Base-by-base conservation (phyloP, 345 rosid genomes). In the Trapa bicornis region DNA sequence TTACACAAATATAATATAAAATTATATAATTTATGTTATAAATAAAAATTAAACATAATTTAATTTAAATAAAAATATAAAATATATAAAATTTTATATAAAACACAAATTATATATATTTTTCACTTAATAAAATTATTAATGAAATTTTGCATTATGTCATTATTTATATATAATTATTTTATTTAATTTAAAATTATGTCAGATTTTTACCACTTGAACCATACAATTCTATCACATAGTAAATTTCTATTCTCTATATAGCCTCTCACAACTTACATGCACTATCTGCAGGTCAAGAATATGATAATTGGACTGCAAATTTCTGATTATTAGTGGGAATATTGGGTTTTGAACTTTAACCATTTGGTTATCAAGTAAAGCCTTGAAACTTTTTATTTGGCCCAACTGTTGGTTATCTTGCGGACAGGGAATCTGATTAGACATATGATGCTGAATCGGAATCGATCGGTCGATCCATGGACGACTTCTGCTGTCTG, bases 241-340 rank as follows among this genome's bases (percentile, higher is more conserved):
- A 54, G 0, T 11, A 0, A 32, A 8, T 50, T 41, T 47, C 61
- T 35, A 15, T 37, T 52, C 35, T 53, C 3, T 70, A 54, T 65
- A 76, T 85, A 89, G 96, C 96, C 96, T 35, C 84, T 92, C 52
- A 84, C 92, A 13, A 82, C 79, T 47, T 94, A 96, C 80, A 94
- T 94, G 99, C 91, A 87, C 81, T 82, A 85, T 52, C 80, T 94
- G 69, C 99, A 87, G 81, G 74, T 73, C 41, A 84, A 72, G 65
- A 94, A 89, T 75, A 80, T 89, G 97, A 95, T 96, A 12, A 85
- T 91, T 37, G 85, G 85, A 38, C 71, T 89, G 75, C 97, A 94
- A 73, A 85, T 94, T 73, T 83, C 97, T 45, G 99, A 94, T 84
- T 93, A 97, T 37, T 94, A 96, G 97, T 75, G 96, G 2, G 97